Evolutionary conservation across 371 early-diverging fungal genomes (phyloP).

Genomic region (Mortierella sp.): DNA sequence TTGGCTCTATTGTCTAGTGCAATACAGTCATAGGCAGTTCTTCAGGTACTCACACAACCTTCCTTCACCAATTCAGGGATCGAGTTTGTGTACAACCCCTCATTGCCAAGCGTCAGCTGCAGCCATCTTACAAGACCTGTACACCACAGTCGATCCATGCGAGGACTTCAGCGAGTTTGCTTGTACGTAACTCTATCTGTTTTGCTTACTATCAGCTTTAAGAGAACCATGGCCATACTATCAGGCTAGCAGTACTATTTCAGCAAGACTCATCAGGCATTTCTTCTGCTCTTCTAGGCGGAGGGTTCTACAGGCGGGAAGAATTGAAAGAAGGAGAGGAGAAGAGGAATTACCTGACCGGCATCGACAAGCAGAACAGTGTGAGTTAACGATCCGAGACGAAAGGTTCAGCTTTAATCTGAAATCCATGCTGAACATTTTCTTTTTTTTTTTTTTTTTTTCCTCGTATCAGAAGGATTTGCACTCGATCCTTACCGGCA

Average conservation of each 20-base stretch:
- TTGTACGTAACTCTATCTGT: slow-evolving; percentile 17
- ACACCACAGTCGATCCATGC: slow-evolving; percentile 24
- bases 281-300: slow-evolving; percentile 14
- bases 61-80: no score
- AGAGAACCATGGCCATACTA: no score
- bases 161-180: slow-evolving; percentile 34
- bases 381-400: no score
- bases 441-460: no score
- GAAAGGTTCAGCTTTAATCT: no score
- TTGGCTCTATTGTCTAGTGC: no score
- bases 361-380: slow-evolving; percentile 23
- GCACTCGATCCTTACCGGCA: slow-evolving; percentile 18
- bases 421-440: no score
- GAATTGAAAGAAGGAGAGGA: slow-evolving; percentile 23
- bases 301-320: slow-evolving; percentile 31
- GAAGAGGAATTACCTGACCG: slow-evolving; percentile 20
- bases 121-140: slow-evolving; percentile 26
- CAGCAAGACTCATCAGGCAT: background rate
- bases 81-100: slow-evolving; percentile 19
- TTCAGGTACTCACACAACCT: no score
- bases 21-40: no score
- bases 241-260: background rate
- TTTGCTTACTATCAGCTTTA: no score
- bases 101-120: slow-evolving; percentile 22
- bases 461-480: slow-evolving; percentile 15